These are phyloP conservation scores for Rhododendron mucronatum DNA, from an alignment of 148 eudicot genomes.

Conservation along the genomic window DNA sequence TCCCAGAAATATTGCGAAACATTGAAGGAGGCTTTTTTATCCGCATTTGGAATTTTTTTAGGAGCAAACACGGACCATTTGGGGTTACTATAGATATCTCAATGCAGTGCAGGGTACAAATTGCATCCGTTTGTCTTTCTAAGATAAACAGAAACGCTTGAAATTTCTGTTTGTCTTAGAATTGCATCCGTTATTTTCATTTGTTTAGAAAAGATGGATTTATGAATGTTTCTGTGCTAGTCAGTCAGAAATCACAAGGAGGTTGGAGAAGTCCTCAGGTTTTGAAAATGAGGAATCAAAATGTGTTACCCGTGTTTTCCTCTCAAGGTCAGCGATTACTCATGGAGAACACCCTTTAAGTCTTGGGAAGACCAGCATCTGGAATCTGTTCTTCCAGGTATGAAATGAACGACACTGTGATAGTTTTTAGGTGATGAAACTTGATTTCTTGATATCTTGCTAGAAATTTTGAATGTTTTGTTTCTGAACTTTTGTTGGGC, in stretches of 20 bases:
- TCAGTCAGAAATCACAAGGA: constrained; percentile 92
- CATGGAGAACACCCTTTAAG: constrained; percentile 96
- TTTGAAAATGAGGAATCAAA: constrained; percentile 41
- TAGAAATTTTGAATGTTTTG: not conserved
- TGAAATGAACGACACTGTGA: not conserved
- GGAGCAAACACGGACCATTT: not conserved
- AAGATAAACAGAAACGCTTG: too few relatives aligned
- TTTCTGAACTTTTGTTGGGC: not conserved
- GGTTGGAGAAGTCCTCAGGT: constrained; percentile 54
- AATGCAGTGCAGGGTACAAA: not conserved
- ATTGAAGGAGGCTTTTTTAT: not conserved
- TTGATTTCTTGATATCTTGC: not conserved
- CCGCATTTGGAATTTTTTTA: not conserved
- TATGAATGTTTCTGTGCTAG: constrained; percentile 76
- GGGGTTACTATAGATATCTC: not conserved
- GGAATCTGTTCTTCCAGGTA: constrained; percentile 99
- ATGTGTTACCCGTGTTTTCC: constrained; percentile 44
- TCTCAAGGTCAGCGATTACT: constrained; percentile 67
- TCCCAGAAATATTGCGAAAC: not conserved
- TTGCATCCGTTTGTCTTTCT: too few relatives aligned
- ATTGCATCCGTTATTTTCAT: constrained; percentile 14
- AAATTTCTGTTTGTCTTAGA: not conserved
- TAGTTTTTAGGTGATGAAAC: not conserved
- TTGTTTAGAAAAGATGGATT: constrained; percentile 26
- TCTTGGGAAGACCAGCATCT: constrained; percentile 82